These are phyloP conservation scores for Bremia lactucae DNA, from an alignment of 352 stramenopile genomes.

Conservation along the genomic window DNA sequence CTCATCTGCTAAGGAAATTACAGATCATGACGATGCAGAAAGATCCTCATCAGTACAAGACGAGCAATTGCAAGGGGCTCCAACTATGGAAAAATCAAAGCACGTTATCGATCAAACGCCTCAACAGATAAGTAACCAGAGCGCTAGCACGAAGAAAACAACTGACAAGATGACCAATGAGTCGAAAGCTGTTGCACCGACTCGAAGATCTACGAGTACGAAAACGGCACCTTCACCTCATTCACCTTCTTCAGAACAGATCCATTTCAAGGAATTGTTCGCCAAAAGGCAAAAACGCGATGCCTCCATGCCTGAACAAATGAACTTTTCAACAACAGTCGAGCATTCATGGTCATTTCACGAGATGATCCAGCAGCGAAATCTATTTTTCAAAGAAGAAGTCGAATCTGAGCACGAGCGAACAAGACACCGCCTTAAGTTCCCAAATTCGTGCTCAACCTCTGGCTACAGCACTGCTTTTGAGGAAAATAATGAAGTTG, in stretches of 20 bases:
- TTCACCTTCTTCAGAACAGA: conserved; percentile 2
- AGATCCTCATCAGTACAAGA: neutral
- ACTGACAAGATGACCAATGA: neutral
- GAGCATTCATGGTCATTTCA: conserved; percentile 29
- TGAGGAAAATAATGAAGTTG: conserved; percentile 31
- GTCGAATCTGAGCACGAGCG: conserved; percentile 23
- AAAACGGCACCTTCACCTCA: conserved; percentile 6
- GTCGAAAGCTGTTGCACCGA: neutral
- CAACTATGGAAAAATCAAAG: conserved; percentile 2
- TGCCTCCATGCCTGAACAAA: conserved; percentile 2
- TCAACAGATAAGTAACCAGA: neutral
- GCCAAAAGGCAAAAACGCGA: conserved; percentile 21
- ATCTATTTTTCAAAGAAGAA: conserved; percentile 36
- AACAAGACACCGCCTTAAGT: conserved; percentile 19
- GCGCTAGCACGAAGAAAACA: neutral
- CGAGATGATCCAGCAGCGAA: conserved; percentile 28
- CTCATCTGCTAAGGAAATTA: conserved; percentile 1
- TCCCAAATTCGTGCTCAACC: conserved; percentile 32
- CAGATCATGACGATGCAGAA: conserved; percentile 1
- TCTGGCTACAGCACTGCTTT: conserved; percentile 4
- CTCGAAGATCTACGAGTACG: neutral
- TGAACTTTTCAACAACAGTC: conserved; percentile 4
- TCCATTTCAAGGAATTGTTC: conserved; percentile 9
- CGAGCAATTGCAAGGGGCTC: conserved; percentile 1
- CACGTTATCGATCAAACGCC: conserved; percentile 14